Percentiles rank a stretch among this genome's conserved stretches.
These are phyloP conservation scores for Salicornia ramosissima DNA, from an alignment of 148 eudicot species.

Conservation along the genomic window DNA sequence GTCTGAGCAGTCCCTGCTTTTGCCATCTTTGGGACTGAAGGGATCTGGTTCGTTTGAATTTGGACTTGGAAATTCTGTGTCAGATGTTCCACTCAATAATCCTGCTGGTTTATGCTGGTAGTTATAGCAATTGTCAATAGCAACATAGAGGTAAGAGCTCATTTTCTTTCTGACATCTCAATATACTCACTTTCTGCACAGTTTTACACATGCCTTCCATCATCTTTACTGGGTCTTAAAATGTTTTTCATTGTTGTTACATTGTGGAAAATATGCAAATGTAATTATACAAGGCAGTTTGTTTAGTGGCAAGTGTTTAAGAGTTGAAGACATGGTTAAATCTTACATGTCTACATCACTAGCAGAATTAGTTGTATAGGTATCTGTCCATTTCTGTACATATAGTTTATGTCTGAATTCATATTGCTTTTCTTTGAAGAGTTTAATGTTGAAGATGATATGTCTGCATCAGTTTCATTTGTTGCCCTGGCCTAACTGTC, in stretches of 20 bases:
- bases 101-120: constrained; percentile 74
- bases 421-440: constrained; percentile 1
- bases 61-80: constrained; percentile 57
- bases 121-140: constrained; percentile 58
- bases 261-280: background rate
- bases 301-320: background rate
- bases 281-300: background rate
- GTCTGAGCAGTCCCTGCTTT: constrained; percentile 58
- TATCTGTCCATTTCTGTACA: background rate
- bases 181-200: constrained; percentile 1
- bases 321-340: background rate
- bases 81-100: constrained; percentile 59
- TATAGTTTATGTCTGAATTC: background rate
- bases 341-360: background rate
- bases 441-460: constrained; percentile 1
- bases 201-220: constrained; percentile 1
- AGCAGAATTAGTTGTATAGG: background rate
- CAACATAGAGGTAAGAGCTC: constrained; percentile 56
- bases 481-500: background rate
- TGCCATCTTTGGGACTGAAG: constrained; percentile 57
- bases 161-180: constrained; percentile 5
- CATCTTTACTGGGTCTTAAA: constrained; percentile 2
- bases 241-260: background rate
- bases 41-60: constrained; percentile 53
- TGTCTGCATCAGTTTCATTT: background rate